Percentiles rank a stretch among this genome's conserved stretches.
phyloP scores from a whole-genome alignment of 768 basidiomycete species.

The Amanita pseudoporphyria region DNA sequence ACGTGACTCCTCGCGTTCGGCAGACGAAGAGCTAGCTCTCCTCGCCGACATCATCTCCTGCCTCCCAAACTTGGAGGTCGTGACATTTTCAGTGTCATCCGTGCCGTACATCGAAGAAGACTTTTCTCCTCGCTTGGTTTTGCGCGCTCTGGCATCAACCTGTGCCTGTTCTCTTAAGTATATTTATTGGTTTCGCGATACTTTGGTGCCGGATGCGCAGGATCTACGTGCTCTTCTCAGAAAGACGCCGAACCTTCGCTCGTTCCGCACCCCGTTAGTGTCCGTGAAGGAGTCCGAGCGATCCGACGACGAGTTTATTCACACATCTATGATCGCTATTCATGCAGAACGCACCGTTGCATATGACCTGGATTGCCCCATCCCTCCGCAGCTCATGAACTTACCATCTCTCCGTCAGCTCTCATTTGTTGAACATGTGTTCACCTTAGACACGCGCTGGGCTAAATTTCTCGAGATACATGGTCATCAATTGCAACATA shows the following conservation, averaged over 20 bases:
- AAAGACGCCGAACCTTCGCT: constrained; percentile 3
- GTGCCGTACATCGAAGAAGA: neutral
- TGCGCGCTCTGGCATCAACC: neutral
- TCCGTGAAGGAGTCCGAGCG: neutral
- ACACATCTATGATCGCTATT: neutral
- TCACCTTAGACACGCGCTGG: constrained; percentile 1
- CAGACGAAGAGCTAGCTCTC: neutral
- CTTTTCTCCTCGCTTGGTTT: neutral
- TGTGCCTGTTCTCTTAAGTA: neutral
- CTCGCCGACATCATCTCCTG: constrained; percentile 2
- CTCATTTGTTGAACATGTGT: neutral
- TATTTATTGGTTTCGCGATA: constrained; percentile 5
- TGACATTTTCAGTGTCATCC: constrained; percentile 3
- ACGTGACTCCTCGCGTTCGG: neutral
- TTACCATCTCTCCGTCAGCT: constrained; percentile 5
- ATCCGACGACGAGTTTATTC: neutral
- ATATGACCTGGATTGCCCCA: neutral
- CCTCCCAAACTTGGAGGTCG: constrained; percentile 6
- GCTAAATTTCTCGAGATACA: constrained; percentile 1
- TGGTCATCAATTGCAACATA: neutral
- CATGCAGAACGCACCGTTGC: neutral
- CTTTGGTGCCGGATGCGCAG: neutral
- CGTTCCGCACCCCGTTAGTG: constrained; percentile 1
- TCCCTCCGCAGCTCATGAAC: constrained; percentile 4
- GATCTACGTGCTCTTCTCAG: neutral